Conservation (phyloP, 352 stramenopile genomes). For the Pythium scleroteichum region DNA sequence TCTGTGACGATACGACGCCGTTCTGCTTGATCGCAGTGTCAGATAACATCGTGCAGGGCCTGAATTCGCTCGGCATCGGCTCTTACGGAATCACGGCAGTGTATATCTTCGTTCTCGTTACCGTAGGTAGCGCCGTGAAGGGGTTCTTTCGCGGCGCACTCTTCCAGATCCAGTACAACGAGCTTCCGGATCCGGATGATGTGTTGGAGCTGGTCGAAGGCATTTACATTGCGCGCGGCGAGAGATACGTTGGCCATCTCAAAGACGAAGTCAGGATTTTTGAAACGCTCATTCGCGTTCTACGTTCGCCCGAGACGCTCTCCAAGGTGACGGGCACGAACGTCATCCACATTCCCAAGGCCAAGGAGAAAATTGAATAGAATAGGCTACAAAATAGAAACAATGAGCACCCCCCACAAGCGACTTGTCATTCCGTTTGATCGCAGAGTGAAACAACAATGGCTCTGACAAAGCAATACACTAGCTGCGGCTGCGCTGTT, state of each 20-base stretch:
- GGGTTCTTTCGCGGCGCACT: constrained; percentile 80
- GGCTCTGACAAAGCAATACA: no score
- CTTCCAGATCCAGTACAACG: constrained; percentile 79
- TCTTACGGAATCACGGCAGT: constrained; percentile 85
- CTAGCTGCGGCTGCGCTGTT: no score
- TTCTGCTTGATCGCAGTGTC: constrained; percentile 86
- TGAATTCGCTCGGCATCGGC: constrained; percentile 76
- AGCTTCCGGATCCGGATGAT: constrained; percentile 80
- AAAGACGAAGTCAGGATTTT: constrained; percentile 90
- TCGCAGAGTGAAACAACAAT: no score
- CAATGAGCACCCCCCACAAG: background rate
- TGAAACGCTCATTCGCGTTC: constrained; percentile 82
- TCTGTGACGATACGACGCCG: constrained; percentile 46
- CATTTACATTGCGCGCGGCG: constrained; percentile 84
- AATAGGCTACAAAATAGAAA: background rate
- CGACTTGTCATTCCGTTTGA: no score
- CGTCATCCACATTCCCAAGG: constrained; percentile 83
- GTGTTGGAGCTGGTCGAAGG: constrained; percentile 86
- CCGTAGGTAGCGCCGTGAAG: constrained; percentile 83
- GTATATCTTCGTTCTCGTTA: constrained; percentile 89
- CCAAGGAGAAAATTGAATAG: constrained; percentile 86
- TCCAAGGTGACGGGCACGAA: constrained; percentile 84
- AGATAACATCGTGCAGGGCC: constrained; percentile 83
- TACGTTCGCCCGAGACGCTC: constrained; percentile 83
- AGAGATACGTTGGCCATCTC: constrained; percentile 84